Evolutionary conservation across 352 stramenopile genomes (phyloP), one percentile per base, ranked within the genome.

Genomic region (Pythium chondricola): DNA sequence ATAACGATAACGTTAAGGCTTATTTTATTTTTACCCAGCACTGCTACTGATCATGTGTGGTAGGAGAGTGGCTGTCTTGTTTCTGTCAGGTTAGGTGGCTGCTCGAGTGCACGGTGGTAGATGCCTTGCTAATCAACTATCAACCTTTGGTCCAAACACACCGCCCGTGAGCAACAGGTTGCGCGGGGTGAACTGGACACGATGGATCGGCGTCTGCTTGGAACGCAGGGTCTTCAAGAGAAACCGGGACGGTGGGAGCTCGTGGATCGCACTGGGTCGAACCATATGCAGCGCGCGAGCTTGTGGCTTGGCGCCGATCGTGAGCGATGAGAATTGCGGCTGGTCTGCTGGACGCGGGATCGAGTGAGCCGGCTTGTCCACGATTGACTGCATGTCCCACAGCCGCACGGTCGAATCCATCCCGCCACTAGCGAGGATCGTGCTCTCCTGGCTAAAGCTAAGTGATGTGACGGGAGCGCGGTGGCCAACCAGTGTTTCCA

Each of bases 131-230:
- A n/a, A n/a, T n/a, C 26, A 55, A 38, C 60, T 56, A 50, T 88
- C 72, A 30, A 64, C 56, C 52, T 84, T 85, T 2, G 72, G 64
- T 30, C 73, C 61, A 46, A 88, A 88, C 32, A 82, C 71, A 17
- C 83, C 83, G 27, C 81, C 79, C 26, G 72, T 66, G 27, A 93
- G 74, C 54, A 94, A 43, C 54, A 94, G 45, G 50, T 94, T 94
- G 37, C 83, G 78, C 21, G 72, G 62, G 41, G 83, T 94, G 47
- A 88, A 94, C 40, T 87, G 74, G 29, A 94, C 72, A 37, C 71
- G 67, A 48, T 88, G 84, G 59, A 93, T 86, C 27, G 78, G 81
- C 40, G 83, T 93, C 50, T 90, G 77, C 66, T 94, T 94, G 18
- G 81, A 87, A 20, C 74, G 73, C 40, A 94, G 69, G 30, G 78